These are phyloP conservation scores for Skeletonema costatum DNA, from an alignment of 108 stramenopile species.

Conservation along the genomic window DNA sequence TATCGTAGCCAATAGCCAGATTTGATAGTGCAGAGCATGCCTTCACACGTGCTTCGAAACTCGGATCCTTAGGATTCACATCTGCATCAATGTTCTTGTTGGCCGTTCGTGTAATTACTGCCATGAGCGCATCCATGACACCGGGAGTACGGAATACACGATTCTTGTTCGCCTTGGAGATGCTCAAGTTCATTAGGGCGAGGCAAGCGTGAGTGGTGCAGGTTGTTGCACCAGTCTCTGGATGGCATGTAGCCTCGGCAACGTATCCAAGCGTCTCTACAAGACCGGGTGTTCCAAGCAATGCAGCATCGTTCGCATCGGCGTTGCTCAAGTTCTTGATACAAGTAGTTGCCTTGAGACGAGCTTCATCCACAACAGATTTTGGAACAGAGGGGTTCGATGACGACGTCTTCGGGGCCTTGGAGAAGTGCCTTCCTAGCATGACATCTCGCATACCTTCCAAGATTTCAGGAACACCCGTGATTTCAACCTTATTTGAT, in stretches of 20 bases:
- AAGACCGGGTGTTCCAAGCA: slow-evolving; percentile 79
- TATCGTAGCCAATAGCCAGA: slow-evolving; percentile 91
- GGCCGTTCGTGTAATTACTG: slow-evolving; percentile 76
- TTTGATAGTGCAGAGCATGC: slow-evolving; percentile 90
- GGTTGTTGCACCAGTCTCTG: slow-evolving; percentile 72
- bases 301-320: slow-evolving; percentile 86
- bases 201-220: slow-evolving; percentile 90
- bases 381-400: not conserved
- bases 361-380: slow-evolving; percentile 73
- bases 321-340: slow-evolving; percentile 91
- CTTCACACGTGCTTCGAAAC: slow-evolving; percentile 83
- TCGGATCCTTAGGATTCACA: slow-evolving; percentile 55
- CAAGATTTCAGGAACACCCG: slow-evolving; percentile 69
- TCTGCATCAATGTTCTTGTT: slow-evolving; percentile 22
- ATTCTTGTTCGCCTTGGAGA: slow-evolving; percentile 90
- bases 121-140: slow-evolving; percentile 92
- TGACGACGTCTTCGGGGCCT: slow-evolving; percentile 7
- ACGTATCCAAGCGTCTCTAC: slow-evolving; percentile 83
- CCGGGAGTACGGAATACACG: slow-evolving; percentile 85
- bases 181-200: slow-evolving; percentile 87
- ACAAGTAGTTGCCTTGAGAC: slow-evolving; percentile 90
- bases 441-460: slow-evolving; percentile 91
- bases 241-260: slow-evolving; percentile 74
- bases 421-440: slow-evolving; percentile 43
- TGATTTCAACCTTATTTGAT: slow-evolving; percentile 90